Evolutionary conservation across 2,329 filamentous ascomycete species (phyloP), one percentile per base, ranked within the genome.

Genomic region (Corniculantispora saksenae): DNA sequence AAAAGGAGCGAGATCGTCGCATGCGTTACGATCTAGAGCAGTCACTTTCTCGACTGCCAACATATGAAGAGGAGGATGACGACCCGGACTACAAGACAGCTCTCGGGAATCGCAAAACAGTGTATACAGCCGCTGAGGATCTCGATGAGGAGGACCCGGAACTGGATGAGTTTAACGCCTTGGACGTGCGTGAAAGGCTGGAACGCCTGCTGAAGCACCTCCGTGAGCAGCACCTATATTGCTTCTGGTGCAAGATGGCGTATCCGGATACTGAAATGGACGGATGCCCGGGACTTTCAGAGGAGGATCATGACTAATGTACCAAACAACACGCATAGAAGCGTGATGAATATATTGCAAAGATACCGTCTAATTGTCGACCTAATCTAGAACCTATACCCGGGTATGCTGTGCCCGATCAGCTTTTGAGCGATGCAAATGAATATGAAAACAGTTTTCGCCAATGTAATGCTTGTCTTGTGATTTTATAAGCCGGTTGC

Each of bases 241-340:
- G 95, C 79, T 97, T 97, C 75, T 99, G 94, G 91, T 99, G 95
- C 79, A 98, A 97, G 76, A 91, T 85, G 77, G 82, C 82, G 61
- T 99, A 97, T 75, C 85, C 88, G 0, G 88, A 93, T 72, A 81
- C 80, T 43, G 78, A 81, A 43, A 89, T 97, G 90, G 92, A 95
- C 15, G 94, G 92, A 0, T 99, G 95, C 81, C 94, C 95, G 0
- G 95, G 95, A 1, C 64, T 89, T 43, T 91, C 88, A 0, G 95
- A 97, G 77, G 93, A 97, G 72, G 94, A 97, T 71, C 87, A 90
- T 67, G 86, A 89, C 70, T 80, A 58, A 71, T 17, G 27, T 29
- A 25, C 10, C 10, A 48, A 35, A 4, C 15, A 35, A 25, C 17
- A 25, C 47, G 35, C 32, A 32, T 23, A 15, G 45, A 8, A 45